These are phyloP conservation scores for Cyclotella choctawhatcheeana DNA, from an alignment of 108 stramenopile species.

Conservation along the genomic window DNA sequence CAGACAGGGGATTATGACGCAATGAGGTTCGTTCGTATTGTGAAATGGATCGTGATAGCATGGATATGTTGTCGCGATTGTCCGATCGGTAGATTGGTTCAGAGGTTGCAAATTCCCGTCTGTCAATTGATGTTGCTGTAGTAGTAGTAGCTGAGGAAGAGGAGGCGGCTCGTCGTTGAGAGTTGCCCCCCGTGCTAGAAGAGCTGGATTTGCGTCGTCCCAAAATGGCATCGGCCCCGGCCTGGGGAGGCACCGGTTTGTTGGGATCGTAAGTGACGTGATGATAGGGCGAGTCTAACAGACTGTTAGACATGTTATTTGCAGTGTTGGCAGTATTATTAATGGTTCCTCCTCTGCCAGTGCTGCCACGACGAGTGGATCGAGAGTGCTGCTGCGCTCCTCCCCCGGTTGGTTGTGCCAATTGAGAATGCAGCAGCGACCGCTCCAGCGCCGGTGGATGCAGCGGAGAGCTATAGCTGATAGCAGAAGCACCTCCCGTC, in stretches of 20 bases:
- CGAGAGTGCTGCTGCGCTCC: neutral
- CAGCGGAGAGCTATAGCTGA: no score
- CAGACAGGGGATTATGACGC: no score
- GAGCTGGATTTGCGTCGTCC: conserved; percentile 21
- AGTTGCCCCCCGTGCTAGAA: neutral
- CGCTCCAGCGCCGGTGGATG: neutral
- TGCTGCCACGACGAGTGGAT: neutral
- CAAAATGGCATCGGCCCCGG: conserved; percentile 48
- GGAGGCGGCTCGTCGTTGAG: neutral
- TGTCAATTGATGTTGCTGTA: neutral
- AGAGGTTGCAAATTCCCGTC: neutral
- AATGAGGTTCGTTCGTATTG: neutral
- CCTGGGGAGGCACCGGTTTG: conserved; percentile 2
- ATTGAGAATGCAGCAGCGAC: neutral
- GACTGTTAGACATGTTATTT: neutral
- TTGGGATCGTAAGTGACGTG: neutral
- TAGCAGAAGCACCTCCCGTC: no score
- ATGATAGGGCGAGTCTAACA: neutral
- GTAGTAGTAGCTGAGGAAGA: no score
- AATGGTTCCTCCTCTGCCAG: no score
- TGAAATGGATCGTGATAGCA: neutral
- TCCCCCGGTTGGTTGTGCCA: neutral
- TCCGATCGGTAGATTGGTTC: neutral
- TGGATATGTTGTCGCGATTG: neutral
- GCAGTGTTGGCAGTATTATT: neutral